A percentile compares a stretch with the other conserved stretches of the same genome.
phyloP scores from a whole-genome alignment of 192 early-diverging fungal species.

The Coemansia sp. region DNA sequence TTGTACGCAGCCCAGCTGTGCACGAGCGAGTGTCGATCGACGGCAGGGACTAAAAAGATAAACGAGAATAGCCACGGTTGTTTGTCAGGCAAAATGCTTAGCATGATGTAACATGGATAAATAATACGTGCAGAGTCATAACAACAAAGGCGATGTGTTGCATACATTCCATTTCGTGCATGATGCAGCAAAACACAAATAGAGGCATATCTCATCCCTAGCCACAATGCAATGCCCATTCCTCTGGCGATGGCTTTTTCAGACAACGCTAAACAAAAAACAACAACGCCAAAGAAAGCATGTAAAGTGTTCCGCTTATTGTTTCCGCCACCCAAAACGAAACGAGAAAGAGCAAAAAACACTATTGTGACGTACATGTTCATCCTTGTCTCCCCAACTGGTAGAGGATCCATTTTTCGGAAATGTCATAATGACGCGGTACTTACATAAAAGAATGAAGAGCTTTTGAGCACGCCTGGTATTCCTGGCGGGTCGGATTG shows the following conservation, averaged over 20 bases:
- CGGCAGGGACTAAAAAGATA: slow-evolving; percentile 54
- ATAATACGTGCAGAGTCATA: too few relatives aligned
- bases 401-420: not conserved
- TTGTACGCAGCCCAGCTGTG: slow-evolving; percentile 84
- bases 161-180: not conserved
- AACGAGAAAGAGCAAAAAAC: not conserved
- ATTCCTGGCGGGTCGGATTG: slow-evolving; percentile 81
- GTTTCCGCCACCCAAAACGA: not conserved
- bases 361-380: not conserved
- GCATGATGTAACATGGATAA: too few relatives aligned
- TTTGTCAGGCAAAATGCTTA: too few relatives aligned
- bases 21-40: slow-evolving; percentile 86
- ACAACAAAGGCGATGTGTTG: not conserved
- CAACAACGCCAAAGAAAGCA: not conserved
- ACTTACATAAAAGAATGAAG: slow-evolving; percentile 59
- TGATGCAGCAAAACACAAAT: too few relatives aligned
- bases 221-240: not conserved
- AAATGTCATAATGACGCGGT: not conserved
- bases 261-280: not conserved
- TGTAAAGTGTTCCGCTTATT: not conserved
- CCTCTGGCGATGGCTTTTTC: not conserved
- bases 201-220: too few relatives aligned
- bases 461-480: slow-evolving; percentile 64
- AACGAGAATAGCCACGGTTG: not conserved
- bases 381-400: not conserved